Evolutionary conservation across 345 rosid species (phyloP).

Genomic region (Anacardium occidentale): DNA sequence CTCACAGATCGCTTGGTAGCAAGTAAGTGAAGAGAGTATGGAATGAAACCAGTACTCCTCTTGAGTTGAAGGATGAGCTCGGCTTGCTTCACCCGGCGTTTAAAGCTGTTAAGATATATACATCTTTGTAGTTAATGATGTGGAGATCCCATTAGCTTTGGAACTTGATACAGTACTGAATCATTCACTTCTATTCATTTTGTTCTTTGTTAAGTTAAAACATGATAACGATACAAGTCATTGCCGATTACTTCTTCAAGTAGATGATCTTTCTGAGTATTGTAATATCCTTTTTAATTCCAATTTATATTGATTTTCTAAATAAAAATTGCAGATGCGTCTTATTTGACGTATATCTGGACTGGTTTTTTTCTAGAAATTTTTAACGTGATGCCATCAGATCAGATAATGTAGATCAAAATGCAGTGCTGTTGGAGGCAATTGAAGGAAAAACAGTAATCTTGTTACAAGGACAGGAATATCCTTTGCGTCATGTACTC

Average conservation of each 20-base stretch:
- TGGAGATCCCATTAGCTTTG: background rate
- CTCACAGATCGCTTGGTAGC: slow-evolving; percentile 39
- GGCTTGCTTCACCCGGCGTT: slow-evolving; percentile 43
- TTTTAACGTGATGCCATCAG: background rate
- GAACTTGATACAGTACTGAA: slow-evolving; percentile 5
- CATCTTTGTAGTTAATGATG: slow-evolving; percentile 9
- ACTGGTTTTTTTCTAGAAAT: no score
- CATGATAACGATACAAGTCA: slow-evolving; percentile 6
- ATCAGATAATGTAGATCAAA: background rate
- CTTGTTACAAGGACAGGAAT: no score
- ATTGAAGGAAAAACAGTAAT: background rate
- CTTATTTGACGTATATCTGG: no score
- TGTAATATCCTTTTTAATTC: slow-evolving; percentile 4
- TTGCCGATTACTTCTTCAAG: background rate
- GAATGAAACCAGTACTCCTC: slow-evolving; percentile 42
- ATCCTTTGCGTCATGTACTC: no score
- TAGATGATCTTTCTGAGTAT: background rate
- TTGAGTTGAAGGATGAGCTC: slow-evolving; percentile 39
- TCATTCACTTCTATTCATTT: background rate
- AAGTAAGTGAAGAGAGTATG: slow-evolving; percentile 43
- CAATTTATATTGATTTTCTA: slow-evolving; percentile 20
- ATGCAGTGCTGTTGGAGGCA: background rate
- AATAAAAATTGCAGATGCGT: no score
- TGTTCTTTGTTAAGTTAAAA: background rate
- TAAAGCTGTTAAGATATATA: slow-evolving; percentile 33